phyloP scores from a whole-genome alignment of 2,329 filamentous ascomycete genomes.

The Hypoxylon rubiginosum region DNA sequence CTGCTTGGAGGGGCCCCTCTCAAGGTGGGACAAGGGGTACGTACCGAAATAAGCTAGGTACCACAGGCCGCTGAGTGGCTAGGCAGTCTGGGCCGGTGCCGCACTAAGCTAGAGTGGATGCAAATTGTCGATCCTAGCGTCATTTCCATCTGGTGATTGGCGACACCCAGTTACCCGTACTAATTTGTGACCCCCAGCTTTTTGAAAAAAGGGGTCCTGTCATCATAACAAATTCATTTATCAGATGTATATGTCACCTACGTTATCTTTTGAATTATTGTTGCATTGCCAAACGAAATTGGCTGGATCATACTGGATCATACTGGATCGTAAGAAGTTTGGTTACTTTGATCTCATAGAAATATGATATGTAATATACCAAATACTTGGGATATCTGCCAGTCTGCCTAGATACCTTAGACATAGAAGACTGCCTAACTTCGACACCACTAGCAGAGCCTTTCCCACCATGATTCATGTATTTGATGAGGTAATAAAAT shows the following conservation, averaged over 20 bases:
- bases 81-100: slow-evolving; percentile 6
- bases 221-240: neutral
- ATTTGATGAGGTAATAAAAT: neutral
- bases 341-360: neutral
- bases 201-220: slow-evolving; percentile 23
- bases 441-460: neutral
- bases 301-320: neutral
- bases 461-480: neutral
- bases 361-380: neutral
- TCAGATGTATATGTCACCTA: neutral
- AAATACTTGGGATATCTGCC: neutral
- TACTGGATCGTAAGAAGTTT: neutral
- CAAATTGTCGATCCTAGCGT: slow-evolving; percentile 42
- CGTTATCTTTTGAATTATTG: neutral
- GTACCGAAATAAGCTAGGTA: slow-evolving; percentile 35
- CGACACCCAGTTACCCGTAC: slow-evolving; percentile 12
- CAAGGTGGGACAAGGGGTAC: slow-evolving; percentile 25
- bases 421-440: neutral
- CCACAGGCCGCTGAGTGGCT: slow-evolving; percentile 31
- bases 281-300: neutral
- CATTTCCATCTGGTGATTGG: slow-evolving; percentile 29
- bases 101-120: slow-evolving; percentile 30
- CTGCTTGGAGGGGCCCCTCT: neutral
- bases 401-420: too few relatives aligned
- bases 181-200: slow-evolving; percentile 19